Conservation (phyloP, 2,329 filamentous ascomycete genomes). For the Xylaria digitata region DNA sequence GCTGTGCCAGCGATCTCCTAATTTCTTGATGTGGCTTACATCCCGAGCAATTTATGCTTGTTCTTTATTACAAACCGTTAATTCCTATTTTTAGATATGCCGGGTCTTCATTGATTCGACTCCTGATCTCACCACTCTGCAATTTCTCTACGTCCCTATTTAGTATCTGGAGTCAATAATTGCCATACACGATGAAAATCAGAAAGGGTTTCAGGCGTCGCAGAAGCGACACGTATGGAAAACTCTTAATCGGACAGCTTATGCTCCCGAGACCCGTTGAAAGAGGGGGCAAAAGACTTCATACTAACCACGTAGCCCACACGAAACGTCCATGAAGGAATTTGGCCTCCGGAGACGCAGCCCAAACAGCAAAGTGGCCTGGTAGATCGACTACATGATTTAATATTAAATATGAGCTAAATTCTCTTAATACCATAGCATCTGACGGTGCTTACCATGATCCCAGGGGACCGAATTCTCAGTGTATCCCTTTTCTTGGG, state of each 20-base stretch:
- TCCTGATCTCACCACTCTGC: slow-evolving; percentile 41
- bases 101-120: slow-evolving; percentile 41
- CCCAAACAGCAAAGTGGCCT: slow-evolving; percentile 53
- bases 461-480: slow-evolving; percentile 45
- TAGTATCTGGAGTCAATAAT: too few relatives aligned
- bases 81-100: slow-evolving; percentile 43
- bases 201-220: too few relatives aligned
- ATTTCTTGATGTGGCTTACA: neutral
- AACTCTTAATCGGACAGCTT: too few relatives aligned
- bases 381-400: slow-evolving; percentile 46
- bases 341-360: slow-evolving; percentile 51
- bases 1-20: neutral
- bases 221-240: too few relatives aligned
- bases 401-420: neutral
- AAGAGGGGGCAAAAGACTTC: too few relatives aligned
- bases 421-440: neutral
- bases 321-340: slow-evolving; percentile 55
- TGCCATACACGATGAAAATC: too few relatives aligned
- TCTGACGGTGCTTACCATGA: slow-evolving; percentile 42
- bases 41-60: too few relatives aligned
- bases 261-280: too few relatives aligned
- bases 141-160: slow-evolving; percentile 53
- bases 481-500: slow-evolving; percentile 39
- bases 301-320: slow-evolving; percentile 50
- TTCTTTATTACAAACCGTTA: slow-evolving; percentile 26